Base-by-base conservation (phyloP, 805 yeast genomes). In the Kuraishia cidri region DNA sequence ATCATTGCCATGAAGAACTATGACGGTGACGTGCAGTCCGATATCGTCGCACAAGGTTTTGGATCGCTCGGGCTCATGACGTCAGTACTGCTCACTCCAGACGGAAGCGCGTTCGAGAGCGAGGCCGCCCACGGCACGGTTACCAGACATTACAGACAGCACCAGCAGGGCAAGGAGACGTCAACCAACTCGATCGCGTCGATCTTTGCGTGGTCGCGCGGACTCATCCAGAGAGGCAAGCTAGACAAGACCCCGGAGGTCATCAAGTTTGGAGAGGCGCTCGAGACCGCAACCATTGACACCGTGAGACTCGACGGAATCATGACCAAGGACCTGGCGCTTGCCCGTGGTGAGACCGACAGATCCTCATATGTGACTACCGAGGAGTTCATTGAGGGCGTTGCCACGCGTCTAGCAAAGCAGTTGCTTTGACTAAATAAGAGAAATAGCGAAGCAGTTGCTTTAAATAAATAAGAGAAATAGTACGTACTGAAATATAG, bases 51-150 rank as follows among this genome's bases (percentile, higher is more conserved):
- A 4, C 92, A 82, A 59, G 92, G 92, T 29, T 82, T 82, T 43
- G 92, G 92, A 16, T 81, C 90, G 3, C 63, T 82, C 42, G 92
- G 92, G 34, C 66, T 82, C 42, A 82, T 82, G 92, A 81, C 92
- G 7, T 82, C 92, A 8, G 84, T 77, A 26, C 68, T 82, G 42
- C 76, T 81, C 63, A 78, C 90, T 12, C 88, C 90, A 33, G 90
- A 82, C 58, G 92, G 92, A 26, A 79, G 79, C 54, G 75, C 87
- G n/a, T 82, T 78, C 46, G 92, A 82, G 62, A 68, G 82, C 38
- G 92, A 82, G 56, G 90, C 90, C 38, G 92, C 92, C 22, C 92
- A 82, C 50, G 92, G 92, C 46, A 82, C 92, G 12, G 92, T 82
- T 41, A 82, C 92, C 21, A 77, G 92, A 71, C 92, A 82, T 52